Evolutionary conservation across 179 eudicot genomes (phyloP).

Genomic region (Beta macrorhiza): DNA sequence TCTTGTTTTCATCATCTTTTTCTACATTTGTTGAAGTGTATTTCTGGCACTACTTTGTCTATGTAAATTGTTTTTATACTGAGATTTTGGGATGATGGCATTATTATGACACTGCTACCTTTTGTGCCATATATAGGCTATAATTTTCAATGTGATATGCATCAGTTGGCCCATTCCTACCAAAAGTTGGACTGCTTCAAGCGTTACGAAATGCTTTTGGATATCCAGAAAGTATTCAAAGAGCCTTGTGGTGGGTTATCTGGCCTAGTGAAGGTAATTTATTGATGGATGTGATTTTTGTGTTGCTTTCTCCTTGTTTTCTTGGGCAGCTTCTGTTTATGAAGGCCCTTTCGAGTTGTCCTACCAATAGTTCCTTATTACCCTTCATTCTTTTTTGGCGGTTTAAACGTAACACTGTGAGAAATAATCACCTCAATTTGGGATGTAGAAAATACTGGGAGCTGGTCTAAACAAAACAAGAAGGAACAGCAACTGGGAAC

Average conservation of each 20-base stretch:
- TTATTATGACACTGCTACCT: not conserved
- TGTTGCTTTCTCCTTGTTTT: not conserved
- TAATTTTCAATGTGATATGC: constrained; percentile 84
- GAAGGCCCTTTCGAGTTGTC: not conserved
- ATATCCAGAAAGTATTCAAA: constrained; percentile 84
- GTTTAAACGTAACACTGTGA: not conserved
- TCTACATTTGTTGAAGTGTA: not conserved
- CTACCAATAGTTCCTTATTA: not conserved
- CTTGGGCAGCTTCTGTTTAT: not conserved
- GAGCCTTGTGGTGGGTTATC: constrained; percentile 85
- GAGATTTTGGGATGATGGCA: constrained; percentile 12
- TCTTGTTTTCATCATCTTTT: constrained; percentile 1
- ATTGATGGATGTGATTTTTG: not conserved
- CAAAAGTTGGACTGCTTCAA: constrained; percentile 70
- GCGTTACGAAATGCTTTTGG: constrained; percentile 89
- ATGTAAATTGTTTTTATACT: not conserved
- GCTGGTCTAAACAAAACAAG: constrained; percentile 88
- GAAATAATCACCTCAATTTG: not conserved
- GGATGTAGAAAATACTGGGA: constrained; percentile 76
- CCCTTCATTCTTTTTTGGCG: no score
- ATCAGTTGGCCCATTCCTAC: constrained; percentile 76
- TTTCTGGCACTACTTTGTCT: not conserved
- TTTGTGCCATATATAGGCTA: constrained; percentile 53
- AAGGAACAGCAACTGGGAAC: constrained; percentile 97
- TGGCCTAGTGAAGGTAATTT: constrained; percentile 76